These are phyloP conservation scores for Neopestalotiopsis sp. DNA, from an alignment of 2,329 filamentous ascomycete genomes.

Conservation along the genomic window DNA sequence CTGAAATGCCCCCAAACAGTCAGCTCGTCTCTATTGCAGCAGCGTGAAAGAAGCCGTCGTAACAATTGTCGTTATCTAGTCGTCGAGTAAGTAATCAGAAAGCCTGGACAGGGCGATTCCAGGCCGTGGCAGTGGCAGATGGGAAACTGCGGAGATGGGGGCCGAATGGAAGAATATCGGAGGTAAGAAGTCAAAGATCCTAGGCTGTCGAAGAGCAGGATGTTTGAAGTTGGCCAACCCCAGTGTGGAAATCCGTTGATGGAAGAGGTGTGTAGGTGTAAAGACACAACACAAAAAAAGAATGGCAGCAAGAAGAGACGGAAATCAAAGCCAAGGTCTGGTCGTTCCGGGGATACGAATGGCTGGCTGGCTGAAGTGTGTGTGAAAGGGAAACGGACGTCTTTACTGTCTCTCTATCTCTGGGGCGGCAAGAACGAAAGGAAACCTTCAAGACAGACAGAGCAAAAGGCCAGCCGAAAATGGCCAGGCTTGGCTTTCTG, in stretches of 20 bases:
- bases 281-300: background rate
- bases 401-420: background rate
- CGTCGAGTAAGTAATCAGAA: background rate
- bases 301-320: background rate
- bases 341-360: background rate
- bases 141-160: background rate
- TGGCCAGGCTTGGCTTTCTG: conserved; percentile 14
- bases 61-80: background rate
- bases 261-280: background rate
- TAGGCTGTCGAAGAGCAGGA: background rate
- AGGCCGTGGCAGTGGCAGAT: background rate
- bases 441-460: background rate
- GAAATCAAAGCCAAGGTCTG: conserved; percentile 6
- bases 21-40: background rate
- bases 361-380: conserved; percentile 5
- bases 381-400: background rate
- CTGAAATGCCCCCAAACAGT: background rate
- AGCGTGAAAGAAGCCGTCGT: background rate
- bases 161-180: background rate
- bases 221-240: background rate
- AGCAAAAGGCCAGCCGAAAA: background rate
- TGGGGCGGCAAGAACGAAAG: background rate
- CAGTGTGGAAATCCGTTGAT: too few relatives aligned
- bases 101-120: background rate
- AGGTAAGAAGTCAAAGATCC: background rate